phyloP scores from a whole-genome alignment of 2,329 filamentous ascomycete genomes.

The Fusarium sp. region DNA sequence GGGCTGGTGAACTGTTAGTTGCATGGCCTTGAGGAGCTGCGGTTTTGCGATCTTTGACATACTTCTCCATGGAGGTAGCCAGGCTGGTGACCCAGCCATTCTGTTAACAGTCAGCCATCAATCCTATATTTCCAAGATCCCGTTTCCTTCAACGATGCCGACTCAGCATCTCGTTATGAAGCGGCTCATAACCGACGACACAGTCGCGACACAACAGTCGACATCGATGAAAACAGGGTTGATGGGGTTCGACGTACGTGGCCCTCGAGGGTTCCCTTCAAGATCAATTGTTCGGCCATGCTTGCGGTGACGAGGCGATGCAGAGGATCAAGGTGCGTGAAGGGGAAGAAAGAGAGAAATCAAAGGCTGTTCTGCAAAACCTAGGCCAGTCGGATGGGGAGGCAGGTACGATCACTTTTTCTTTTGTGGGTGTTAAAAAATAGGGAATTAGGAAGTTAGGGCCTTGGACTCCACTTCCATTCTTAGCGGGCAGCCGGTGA shows the following conservation, averaged over 20 bases:
- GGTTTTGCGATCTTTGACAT: conserved; percentile 54
- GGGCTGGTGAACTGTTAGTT: conserved; percentile 67
- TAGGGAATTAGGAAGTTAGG: conserved; percentile 51
- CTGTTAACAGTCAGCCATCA: conserved; percentile 54
- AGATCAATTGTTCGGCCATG: conserved; percentile 95
- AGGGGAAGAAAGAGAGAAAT: conserved; percentile 51
- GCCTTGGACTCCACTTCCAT: conserved; percentile 50
- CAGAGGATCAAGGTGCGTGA: conserved; percentile 51
- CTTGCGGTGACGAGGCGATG: conserved; percentile 60
- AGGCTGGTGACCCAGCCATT: conserved; percentile 99
- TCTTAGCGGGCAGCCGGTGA: background rate
- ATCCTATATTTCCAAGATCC: conserved; percentile 18
- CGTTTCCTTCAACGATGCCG: conserved; percentile 20
- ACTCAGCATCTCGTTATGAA: conserved; percentile 25
- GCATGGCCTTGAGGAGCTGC: conserved; percentile 12
- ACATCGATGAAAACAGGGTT: conserved; percentile 26
- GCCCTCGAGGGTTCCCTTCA: conserved; percentile 97
- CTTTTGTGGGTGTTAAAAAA: conserved; percentile 64
- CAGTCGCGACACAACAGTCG: conserved; percentile 35
- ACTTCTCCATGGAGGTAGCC: conserved; percentile 99
- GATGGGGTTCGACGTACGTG: conserved; percentile 71
- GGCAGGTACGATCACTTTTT: conserved; percentile 3
- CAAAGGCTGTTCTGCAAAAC: conserved; percentile 49
- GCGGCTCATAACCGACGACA: conserved; percentile 32
- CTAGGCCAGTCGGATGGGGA: conserved; percentile 46